These are phyloP conservation scores for Vicia villosa DNA, from an alignment of 306 rosid genomes.

Conservation along the genomic window DNA sequence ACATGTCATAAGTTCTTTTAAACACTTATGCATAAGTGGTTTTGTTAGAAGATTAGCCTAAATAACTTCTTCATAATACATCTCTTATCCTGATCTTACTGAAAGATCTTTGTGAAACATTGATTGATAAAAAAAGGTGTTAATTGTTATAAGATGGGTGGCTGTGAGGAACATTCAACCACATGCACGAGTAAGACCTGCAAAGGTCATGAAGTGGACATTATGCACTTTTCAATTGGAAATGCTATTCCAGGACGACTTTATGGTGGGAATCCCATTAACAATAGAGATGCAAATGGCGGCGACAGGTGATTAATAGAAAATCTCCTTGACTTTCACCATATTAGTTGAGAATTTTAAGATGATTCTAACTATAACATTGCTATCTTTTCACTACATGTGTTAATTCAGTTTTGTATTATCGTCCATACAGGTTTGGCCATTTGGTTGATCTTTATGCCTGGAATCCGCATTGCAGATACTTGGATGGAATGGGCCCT, in stretches of 20 bases:
- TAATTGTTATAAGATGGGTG: slow-evolving; percentile 78
- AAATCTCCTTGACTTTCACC: slow-evolving; percentile 26
- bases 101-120: slow-evolving; percentile 13
- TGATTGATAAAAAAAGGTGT: slow-evolving; percentile 27
- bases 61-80: not conserved
- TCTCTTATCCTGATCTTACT: not conserved
- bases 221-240: slow-evolving; percentile 93
- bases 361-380: slow-evolving; percentile 8
- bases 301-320: slow-evolving; percentile 70
- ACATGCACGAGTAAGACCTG: slow-evolving; percentile 85
- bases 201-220: slow-evolving; percentile 92
- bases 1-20: not conserved
- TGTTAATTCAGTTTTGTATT: slow-evolving; percentile 16
- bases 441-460: slow-evolving; percentile 89
- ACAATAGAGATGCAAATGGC: slow-evolving; percentile 72
- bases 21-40: not conserved
- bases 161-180: slow-evolving; percentile 66
- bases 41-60: not conserved
- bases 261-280: slow-evolving; percentile 80
- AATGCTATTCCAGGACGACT: slow-evolving; percentile 93
- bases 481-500: slow-evolving; percentile 85
- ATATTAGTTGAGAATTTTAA: slow-evolving; percentile 18
- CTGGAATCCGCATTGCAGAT: slow-evolving; percentile 95
- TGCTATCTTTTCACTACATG: slow-evolving; percentile 1
- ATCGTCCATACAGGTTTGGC: slow-evolving; percentile 65